A percentile compares a stretch with the other conserved stretches of the same genome.
These are phyloP conservation scores for Platanthera guangdongensis DNA, from an alignment of 106 monocot species.

Conservation along the genomic window DNA sequence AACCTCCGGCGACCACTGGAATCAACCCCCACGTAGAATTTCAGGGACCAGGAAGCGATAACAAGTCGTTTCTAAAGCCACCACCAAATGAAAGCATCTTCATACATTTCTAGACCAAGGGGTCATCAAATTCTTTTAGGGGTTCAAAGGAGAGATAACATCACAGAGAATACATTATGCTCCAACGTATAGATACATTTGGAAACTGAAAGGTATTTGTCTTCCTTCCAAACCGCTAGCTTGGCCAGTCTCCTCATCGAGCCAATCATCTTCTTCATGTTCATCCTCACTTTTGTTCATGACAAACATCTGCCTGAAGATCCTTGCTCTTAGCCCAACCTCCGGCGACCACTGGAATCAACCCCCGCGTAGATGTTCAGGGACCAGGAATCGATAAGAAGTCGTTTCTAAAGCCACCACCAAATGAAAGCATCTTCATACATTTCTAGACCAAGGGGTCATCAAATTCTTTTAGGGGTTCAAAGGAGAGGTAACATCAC, in stretches of 20 bases:
- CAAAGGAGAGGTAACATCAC: too few relatives aligned
- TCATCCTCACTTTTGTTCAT: background rate
- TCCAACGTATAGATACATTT: background rate
- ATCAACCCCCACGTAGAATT: conserved; percentile 16
- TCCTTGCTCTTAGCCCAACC: conserved; percentile 5
- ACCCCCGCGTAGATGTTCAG: conserved; percentile 9
- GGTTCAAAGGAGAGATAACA: too few relatives aligned
- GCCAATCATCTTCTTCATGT: conserved; percentile 21
- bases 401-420: conserved; percentile 30
- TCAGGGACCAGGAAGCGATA: conserved; percentile 16
- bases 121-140: conserved; percentile 12
- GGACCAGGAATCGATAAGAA: conserved; percentile 21
- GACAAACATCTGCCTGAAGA: conserved; percentile 1
- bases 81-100: conserved; percentile 30
- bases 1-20: conserved; percentile 18
- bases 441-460: conserved; percentile 77
- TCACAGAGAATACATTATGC: too few relatives aligned
- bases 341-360: conserved; percentile 27
- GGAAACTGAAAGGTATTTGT: conserved; percentile 4
- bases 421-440: conserved; percentile 43
- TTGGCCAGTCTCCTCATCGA: conserved; percentile 15
- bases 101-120: conserved; percentile 81
- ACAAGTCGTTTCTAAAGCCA: conserved; percentile 31
- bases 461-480: too few relatives aligned
- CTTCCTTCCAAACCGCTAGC: conserved; percentile 11